Percentiles rank a stretch among this genome's conserved stretches.
phyloP scores from a whole-genome alignment of 257 asterid genomes.

The Leonotis leonurus region DNA sequence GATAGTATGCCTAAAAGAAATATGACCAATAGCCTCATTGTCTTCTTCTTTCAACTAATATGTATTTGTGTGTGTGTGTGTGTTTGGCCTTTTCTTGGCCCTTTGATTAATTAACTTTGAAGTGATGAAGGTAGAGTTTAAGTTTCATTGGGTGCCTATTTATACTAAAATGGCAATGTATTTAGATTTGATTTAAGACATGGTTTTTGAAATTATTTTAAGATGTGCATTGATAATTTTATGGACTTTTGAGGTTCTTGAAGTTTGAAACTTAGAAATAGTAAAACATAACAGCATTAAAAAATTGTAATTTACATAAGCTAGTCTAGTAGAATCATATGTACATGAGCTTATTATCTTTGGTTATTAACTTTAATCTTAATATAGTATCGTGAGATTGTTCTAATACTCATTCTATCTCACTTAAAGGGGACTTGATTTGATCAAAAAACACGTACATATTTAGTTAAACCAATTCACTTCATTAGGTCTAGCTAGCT shows the following conservation, averaged over 20 bases:
- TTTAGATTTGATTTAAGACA: not conserved
- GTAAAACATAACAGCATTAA: no score
- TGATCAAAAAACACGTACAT: no score
- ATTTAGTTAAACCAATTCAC: no score
- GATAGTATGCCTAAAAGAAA: slow-evolving; percentile 21
- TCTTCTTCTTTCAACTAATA: slow-evolving; percentile 1
- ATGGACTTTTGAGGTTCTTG: no score
- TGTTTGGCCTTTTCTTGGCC: not conserved
- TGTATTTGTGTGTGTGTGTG: not conserved
- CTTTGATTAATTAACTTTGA: slow-evolving; percentile 2
- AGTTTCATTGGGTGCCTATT: slow-evolving; percentile 20
- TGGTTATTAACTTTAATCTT: not conserved
- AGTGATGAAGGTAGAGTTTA: slow-evolving; percentile 16
- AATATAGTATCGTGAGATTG: not conserved
- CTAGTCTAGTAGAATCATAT: not conserved
- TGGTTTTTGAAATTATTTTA: not conserved
- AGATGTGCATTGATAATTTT: no score
- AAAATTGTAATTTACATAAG: no score
- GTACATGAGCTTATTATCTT: not conserved
- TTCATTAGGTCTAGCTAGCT: no score
- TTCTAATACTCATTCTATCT: not conserved
- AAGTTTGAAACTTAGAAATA: not conserved
- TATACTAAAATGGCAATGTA: slow-evolving; percentile 18
- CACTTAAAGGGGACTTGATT: not conserved
- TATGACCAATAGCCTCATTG: slow-evolving; percentile 14